Percentiles rank a stretch among this genome's conserved stretches.
These are phyloP conservation scores for Aureobasidium sp. DNA, from an alignment of 2,329 filamentous ascomycete genomes.

Conservation along the genomic window DNA sequence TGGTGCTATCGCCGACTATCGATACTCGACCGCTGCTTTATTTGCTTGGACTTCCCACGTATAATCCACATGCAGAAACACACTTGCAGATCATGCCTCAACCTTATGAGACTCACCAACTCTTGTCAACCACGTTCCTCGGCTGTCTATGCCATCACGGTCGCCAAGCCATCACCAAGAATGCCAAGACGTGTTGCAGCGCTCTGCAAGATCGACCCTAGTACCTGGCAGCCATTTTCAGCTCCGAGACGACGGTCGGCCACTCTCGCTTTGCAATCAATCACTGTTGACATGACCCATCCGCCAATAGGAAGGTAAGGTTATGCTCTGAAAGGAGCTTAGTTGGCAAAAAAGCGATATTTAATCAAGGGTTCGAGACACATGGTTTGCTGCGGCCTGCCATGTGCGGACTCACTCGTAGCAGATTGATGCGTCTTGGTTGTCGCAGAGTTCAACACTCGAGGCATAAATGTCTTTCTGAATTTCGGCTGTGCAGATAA, in stretches of 20 bases:
- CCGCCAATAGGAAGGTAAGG: neutral
- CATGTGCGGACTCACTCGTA: neutral
- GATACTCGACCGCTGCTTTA: slow-evolving; percentile 1
- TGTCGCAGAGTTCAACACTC: neutral
- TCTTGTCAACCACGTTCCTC: neutral
- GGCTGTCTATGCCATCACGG: slow-evolving; percentile 2
- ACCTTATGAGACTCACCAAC: neutral
- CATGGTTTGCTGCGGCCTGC: neutral
- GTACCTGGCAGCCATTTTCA: neutral
- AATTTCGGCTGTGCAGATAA: neutral
- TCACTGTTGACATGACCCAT: neutral
- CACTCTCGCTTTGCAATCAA: neutral
- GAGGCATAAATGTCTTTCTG: neutral
- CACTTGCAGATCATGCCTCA: neutral
- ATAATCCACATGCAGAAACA: neutral
- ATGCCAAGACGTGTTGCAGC: neutral
- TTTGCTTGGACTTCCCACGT: neutral
- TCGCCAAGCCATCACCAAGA: neutral
- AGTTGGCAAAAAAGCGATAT: neutral
- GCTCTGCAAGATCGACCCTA: neutral
- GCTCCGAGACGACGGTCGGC: neutral
- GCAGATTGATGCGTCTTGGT: neutral
- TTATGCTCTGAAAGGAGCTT: neutral
- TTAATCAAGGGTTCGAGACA: neutral
- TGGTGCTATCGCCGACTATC: neutral